phyloP scores from a whole-genome alignment of 2,329 filamentous ascomycete species.

The Neofusicoccum kwambonambiense region DNA sequence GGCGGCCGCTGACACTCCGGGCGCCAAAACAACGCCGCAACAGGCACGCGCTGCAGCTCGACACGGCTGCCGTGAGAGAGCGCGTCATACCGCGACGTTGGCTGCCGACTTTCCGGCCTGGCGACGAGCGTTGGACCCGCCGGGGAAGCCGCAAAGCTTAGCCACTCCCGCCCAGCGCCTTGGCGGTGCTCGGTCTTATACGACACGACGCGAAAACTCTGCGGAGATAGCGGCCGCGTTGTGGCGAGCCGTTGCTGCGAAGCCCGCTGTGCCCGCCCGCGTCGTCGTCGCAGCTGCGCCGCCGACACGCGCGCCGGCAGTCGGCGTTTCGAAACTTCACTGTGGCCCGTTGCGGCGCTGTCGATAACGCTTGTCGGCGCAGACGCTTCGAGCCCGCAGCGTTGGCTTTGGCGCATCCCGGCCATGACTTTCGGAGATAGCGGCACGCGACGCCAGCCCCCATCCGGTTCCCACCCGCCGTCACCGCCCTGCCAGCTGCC shows the following conservation, averaged over 20 bases:
- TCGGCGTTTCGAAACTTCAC: neutral
- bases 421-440: neutral
- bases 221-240: neutral
- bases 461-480: neutral
- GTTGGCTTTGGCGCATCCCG: neutral
- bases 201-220: neutral
- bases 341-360: neutral
- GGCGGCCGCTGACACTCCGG: neutral
- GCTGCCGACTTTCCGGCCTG: slow-evolving; percentile 1
- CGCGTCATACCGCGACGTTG: neutral
- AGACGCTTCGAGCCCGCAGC: no score
- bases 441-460: neutral
- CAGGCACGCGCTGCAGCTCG: neutral
- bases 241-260: no score
- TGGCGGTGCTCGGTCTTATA: neutral
- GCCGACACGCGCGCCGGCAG: neutral
- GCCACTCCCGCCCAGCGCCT: neutral
- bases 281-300: neutral
- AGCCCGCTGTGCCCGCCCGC: no score
- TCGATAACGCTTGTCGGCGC: no score
- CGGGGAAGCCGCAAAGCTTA: slow-evolving; percentile 4
- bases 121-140: neutral
- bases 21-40: neutral
- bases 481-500: neutral
- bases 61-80: neutral